A percentile compares a stretch with the other conserved stretches of the same genome.
Evolutionary conservation across 177 flowering plant species (phyloP).

Genomic region (Vitis hybrid): DNA sequence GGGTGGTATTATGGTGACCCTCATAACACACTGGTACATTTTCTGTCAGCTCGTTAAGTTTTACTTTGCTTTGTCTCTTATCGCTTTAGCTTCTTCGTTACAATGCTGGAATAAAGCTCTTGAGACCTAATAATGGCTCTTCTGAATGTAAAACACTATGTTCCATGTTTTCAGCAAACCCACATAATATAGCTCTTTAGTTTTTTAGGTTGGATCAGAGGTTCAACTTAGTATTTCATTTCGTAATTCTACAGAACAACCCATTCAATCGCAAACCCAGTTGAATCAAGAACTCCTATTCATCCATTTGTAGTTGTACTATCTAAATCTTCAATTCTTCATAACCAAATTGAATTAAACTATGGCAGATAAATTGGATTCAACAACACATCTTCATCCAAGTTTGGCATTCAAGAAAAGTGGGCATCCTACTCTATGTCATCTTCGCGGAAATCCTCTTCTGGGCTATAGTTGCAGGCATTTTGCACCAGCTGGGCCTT

Average conservation of each 20-base stretch:
- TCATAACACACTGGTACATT: constrained; percentile 70
- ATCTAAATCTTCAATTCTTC: not conserved
- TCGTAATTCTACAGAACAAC: too few relatives aligned
- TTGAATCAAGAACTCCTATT: too few relatives aligned
- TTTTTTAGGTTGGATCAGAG: too few relatives aligned
- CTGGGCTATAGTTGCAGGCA: constrained; percentile 71
- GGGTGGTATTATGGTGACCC: constrained; percentile 89
- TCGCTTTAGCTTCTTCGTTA: not conserved
- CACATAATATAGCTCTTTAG: too few relatives aligned
- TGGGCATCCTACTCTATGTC: constrained; percentile 81
- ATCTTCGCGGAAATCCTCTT: constrained; percentile 87
- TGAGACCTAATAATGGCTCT: not conserved
- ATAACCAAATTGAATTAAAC: not conserved
- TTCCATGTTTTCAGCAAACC: too few relatives aligned
- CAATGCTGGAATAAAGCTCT: not conserved
- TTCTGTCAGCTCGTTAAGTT: not conserved
- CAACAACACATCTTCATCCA: constrained; percentile 72
- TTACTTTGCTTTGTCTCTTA: not conserved
- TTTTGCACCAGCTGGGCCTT: constrained; percentile 53
- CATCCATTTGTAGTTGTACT: too few relatives aligned
- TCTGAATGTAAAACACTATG: not conserved
- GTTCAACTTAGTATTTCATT: too few relatives aligned
- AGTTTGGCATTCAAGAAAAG: constrained; percentile 77
- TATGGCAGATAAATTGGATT: constrained; percentile 65
- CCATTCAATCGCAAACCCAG: too few relatives aligned